Evolutionary conservation across 2,329 filamentous ascomycete species (phyloP).

Genomic region (Rhexocercosporidium sp.): DNA sequence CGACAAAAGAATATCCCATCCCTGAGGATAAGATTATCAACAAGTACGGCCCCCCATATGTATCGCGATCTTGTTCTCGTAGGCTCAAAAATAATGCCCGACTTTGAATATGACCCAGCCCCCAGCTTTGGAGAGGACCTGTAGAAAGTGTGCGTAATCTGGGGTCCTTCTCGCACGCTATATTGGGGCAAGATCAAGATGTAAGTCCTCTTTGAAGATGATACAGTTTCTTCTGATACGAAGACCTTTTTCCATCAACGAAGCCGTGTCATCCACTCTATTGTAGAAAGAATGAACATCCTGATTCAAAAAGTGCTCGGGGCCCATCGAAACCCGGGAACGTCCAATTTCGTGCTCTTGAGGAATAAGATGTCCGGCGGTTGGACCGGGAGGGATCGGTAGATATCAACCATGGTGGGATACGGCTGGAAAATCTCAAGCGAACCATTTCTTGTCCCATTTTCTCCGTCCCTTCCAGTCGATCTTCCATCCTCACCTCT

Average conservation of each 20-base stretch:
- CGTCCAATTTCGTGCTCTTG: background rate
- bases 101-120: background rate
- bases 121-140: background rate
- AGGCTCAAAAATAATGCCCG: background rate
- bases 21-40: background rate
- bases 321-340: background rate
- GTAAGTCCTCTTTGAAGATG: background rate
- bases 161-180: background rate
- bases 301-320: background rate
- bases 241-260: background rate
- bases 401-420: background rate
- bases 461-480: too few species aligned
- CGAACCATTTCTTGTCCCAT: too few species aligned
- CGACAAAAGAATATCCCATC: background rate
- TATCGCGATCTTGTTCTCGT: background rate
- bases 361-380: background rate
- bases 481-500: too few species aligned
- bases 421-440: background rate
- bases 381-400: background rate
- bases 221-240: background rate
- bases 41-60: background rate
- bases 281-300: background rate
- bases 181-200: background rate
- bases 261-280: background rate
- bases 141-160: background rate